phyloP scores from a whole-genome alignment of 2,329 filamentous ascomycete species.

The Penicillium aurantiogriseum region DNA sequence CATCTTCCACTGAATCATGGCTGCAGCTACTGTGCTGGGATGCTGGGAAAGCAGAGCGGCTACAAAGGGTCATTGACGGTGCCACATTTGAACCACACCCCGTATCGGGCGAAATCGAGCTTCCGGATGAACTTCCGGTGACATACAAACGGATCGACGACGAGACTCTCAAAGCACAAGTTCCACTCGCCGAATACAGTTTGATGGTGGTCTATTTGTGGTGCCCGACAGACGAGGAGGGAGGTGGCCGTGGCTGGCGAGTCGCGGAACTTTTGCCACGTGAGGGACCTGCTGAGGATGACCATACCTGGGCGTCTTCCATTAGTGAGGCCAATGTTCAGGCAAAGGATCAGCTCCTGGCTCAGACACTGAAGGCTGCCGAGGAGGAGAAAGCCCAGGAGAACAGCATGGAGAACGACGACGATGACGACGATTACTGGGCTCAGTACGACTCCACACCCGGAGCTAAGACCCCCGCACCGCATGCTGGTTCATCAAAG shows the following conservation, averaged over 20 bases:
- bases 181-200: conserved; percentile 56
- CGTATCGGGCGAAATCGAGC: conserved; percentile 63
- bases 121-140: conserved; percentile 56
- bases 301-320: conserved; percentile 52
- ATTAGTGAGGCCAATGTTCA: conserved; percentile 56
- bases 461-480: conserved; percentile 38
- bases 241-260: conserved; percentile 55
- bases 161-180: conserved; percentile 59
- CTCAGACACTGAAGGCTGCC: conserved; percentile 37
- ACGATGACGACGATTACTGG: conserved; percentile 66
- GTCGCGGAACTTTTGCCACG: conserved; percentile 58
- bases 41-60: conserved; percentile 49
- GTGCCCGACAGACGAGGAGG: conserved; percentile 58
- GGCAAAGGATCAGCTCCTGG: conserved; percentile 36
- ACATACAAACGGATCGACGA: conserved; percentile 60
- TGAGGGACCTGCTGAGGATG: conserved; percentile 50
- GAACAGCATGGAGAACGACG: conserved; percentile 46
- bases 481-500: conserved; percentile 24
- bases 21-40: conserved; percentile 62
- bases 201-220: conserved; percentile 59
- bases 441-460: conserved; percentile 61
- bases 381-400: conserved; percentile 22
- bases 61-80: conserved; percentile 54
- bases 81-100: conserved; percentile 62
- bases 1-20: conserved; percentile 54